Evolutionary conservation across 2,329 filamentous ascomycete species (phyloP), one percentile per base, ranked within the genome.

Genomic region (Dactylella cylindrospora): DNA sequence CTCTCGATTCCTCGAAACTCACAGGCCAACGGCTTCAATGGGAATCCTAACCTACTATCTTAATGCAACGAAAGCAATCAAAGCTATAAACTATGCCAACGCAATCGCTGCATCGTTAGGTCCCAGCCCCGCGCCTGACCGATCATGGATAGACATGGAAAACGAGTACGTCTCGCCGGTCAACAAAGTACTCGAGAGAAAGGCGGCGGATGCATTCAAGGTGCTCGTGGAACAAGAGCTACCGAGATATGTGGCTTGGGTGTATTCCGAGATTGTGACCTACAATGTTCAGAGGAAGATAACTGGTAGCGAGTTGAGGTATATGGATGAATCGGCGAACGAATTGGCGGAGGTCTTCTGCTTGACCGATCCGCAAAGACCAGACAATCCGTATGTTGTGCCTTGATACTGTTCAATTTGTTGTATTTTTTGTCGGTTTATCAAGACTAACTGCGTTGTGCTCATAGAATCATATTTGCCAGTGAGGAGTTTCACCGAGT

Each of bases 271-370:
- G 54, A 82, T 84, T 7, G 85, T 86, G n/a, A 86, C 81, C 68
- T 72, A 54, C 36, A 66, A 64, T 33, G 84, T 90, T 29, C 80
- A 82, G 65, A 78, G 81, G 62, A 78, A 84, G 15, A 81, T 90
- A 17, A 84, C 82, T 0, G 84, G 85, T 3, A 85, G 80, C 1
- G 77, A 84, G 67, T 73, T 88, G 19, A 77, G 80, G 35, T 82
- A 86, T 36, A 79, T 84, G n/a, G 54, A 61, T 20, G 54, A 47
- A 12, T 46, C 17, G 13, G 86, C 84, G 0, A 85, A 90, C 70
- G 85, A 85, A 0, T 71, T 90, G 57, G 86, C 85, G 0, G 85
- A 90, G 70, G 85, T 88, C 0, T 90, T 89, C 67, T 90, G 85
- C 69, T 71, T 90, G 50, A 86, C 84, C 0, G 86, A 90, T 70